Evolutionary conservation across 2,329 filamentous ascomycete species (phyloP).

Genomic region (Ophiostoma pallidulum): DNA sequence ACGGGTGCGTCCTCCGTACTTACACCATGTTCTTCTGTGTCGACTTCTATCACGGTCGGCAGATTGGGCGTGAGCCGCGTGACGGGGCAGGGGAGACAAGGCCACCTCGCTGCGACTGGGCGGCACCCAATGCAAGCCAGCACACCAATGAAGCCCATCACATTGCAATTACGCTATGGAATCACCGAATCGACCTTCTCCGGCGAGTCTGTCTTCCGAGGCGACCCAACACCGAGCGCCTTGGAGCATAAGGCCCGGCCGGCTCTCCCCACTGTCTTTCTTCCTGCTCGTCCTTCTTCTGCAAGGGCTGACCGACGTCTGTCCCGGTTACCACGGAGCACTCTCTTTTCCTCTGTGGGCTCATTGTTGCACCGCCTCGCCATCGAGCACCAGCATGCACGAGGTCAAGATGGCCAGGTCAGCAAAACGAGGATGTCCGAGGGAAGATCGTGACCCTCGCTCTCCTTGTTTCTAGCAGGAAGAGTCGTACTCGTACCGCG

Average conservation of each 20-base stretch:
- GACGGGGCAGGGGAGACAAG: background rate
- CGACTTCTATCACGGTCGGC: background rate
- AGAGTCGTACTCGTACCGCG: too few relatives aligned
- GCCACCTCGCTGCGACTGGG: background rate
- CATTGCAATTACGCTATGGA: conserved; percentile 1
- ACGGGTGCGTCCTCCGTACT: too few relatives aligned
- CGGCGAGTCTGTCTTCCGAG: background rate
- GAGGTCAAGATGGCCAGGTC: too few relatives aligned
- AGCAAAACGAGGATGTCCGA: too few relatives aligned
- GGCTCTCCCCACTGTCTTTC: background rate
- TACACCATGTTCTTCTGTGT: too few relatives aligned
- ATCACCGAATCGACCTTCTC: background rate
- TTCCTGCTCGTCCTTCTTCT: background rate
- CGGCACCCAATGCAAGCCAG: background rate
- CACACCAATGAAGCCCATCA: background rate
- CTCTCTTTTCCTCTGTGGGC: background rate
- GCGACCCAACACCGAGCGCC: background rate
- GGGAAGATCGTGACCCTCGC: too few relatives aligned
- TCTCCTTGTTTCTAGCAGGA: too few relatives aligned
- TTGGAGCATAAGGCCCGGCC: background rate
- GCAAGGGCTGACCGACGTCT: too few relatives aligned
- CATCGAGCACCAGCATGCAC: too few relatives aligned
- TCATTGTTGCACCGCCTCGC: background rate
- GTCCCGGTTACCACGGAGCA: too few relatives aligned
- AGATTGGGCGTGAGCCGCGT: background rate